phyloP scores from a whole-genome alignment of 2,329 filamentous ascomycete species.

The Septoria linicola region DNA sequence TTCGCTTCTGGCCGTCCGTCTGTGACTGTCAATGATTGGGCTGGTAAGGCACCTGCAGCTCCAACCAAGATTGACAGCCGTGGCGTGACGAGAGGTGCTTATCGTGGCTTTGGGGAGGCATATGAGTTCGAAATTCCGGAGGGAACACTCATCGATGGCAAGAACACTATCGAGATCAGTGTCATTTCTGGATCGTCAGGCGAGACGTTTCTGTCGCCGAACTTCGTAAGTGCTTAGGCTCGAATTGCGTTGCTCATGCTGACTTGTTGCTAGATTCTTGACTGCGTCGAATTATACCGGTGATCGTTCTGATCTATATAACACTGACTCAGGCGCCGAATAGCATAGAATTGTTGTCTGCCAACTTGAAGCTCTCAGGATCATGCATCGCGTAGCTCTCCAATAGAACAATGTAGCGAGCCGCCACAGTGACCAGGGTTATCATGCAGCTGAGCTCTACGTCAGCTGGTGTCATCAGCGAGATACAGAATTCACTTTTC shows the following conservation, averaged over 20 bases:
- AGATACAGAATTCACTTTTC: no score
- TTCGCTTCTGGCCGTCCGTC: slow-evolving; percentile 17
- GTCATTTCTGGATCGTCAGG: slow-evolving; percentile 15
- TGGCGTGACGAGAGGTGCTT: slow-evolving; percentile 22
- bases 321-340: no score
- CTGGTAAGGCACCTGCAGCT: slow-evolving; percentile 2
- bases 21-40: slow-evolving; percentile 14
- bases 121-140: slow-evolving; percentile 18
- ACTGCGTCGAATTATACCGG: slow-evolving; percentile 23
- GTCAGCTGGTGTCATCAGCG: no score
- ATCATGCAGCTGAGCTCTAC: no score
- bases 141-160: slow-evolving; percentile 9
- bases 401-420: no score
- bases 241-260: background rate
- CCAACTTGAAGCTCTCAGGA: no score
- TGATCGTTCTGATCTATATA: background rate
- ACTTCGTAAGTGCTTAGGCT: slow-evolving; percentile 17
- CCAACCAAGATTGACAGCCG: slow-evolving; percentile 18
- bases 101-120: slow-evolving; percentile 19
- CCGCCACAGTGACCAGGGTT: no score
- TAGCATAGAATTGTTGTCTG: no score
- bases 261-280: slow-evolving; percentile 16
- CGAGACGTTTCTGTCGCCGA: slow-evolving; percentile 13
- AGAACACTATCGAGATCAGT: slow-evolving; percentile 15
- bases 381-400: no score